Percentiles rank a stretch among this genome's conserved stretches.
phyloP scores from a whole-genome alignment of 257 asterid species.

The Solanum corneliomulleri region DNA sequence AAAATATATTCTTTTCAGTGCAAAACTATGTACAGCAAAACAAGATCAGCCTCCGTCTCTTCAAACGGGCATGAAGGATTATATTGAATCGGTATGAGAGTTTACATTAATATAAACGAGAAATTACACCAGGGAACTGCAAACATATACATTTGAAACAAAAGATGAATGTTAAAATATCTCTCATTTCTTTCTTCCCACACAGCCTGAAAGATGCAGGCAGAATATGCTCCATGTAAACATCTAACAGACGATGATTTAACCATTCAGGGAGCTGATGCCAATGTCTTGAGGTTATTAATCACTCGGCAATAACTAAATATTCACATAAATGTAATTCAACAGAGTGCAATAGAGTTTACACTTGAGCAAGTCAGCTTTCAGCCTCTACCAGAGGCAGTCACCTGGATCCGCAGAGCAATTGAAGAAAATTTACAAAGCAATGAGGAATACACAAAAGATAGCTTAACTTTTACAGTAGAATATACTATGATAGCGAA shows the following conservation, averaged over 20 bases:
- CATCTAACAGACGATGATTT: neutral
- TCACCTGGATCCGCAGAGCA: neutral
- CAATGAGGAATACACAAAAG: neutral
- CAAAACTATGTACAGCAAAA: neutral
- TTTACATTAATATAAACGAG: neutral
- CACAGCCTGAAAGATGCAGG: neutral
- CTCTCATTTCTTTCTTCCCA: neutral
- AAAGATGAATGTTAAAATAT: neutral
- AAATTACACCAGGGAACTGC: neutral
- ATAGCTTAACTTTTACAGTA: neutral
- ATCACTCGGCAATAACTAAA: neutral
- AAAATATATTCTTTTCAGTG: neutral
- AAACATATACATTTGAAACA: neutral
- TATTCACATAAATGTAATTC: neutral
- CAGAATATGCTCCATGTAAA: neutral
- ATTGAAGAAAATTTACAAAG: neutral
- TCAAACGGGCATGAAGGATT: neutral
- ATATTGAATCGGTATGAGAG: neutral
- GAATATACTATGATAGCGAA: neutral
- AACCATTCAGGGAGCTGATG: neutral
- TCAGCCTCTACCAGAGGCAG: neutral
- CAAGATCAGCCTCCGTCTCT: neutral
- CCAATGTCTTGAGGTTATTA: neutral
- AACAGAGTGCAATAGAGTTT: neutral
- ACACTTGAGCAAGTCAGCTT: neutral